Evolutionary conservation across 2,329 filamentous ascomycete species (phyloP), one percentile per base, ranked within the genome.

Genomic region (Chaetothyriales sp.): DNA sequence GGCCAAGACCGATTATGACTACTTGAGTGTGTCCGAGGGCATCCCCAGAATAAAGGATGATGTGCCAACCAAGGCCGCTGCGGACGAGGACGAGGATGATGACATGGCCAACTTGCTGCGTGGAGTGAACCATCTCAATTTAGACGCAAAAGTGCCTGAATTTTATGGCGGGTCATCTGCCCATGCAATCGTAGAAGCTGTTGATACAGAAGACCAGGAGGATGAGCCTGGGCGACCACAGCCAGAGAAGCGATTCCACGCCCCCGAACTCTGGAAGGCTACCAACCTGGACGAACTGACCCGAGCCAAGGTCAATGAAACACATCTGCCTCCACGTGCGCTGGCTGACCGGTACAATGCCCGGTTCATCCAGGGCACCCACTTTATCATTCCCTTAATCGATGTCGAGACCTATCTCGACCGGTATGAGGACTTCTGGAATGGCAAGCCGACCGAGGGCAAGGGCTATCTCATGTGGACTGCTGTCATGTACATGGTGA

Each of bases 401-500:
- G 46, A 51, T 28, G 39, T 43, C 25, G 44, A 43, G 18, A 43
- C 36, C 10, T 47, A 51, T 18, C 28, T 53, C 18, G 43, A 43
- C 6, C 28, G 49, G 9, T 49, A 19, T 25, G 36, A 39, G 5
- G 49, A 53, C 43, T 53, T 48, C 46, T 53, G 43, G 39, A 28
- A 49, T 6, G 49, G 46, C 12, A 26, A 51, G 25, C 49, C 52
- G 2, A 53, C 52, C 3, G 52, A 53, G 25, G 52, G 52, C 2
- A 44, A 51, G 18, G 49, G 51, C 9, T 53, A 51, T 47, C 48
- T 48, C 28, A 25, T 42, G 19, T 53, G 52, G 52, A 47, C 47
- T 5, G 49, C 49, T 2, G 49, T 53, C n/a, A 48, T 53, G 52
- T 53, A 49, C 46, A 53, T 53, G 52, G 46, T 46, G 3, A 48